Conservation (phyloP, 2,329 filamentous ascomycete genomes). For the Thielaviopsis musarum region DNA sequence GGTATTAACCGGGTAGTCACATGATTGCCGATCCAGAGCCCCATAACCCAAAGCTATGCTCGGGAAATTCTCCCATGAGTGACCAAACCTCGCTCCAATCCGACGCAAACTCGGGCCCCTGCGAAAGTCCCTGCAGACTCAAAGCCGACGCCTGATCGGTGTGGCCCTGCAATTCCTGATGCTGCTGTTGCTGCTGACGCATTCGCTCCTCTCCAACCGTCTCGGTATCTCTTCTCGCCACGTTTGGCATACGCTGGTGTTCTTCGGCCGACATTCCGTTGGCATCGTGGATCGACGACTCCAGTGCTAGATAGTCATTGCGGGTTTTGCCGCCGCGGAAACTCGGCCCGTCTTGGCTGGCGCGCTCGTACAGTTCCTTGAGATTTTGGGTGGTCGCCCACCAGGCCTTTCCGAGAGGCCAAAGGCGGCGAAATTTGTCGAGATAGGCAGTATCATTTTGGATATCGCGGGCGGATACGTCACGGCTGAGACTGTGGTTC, state of each 20-base stretch:
- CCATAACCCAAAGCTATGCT: background rate
- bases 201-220: background rate
- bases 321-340: constrained; percentile 4
- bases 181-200: background rate
- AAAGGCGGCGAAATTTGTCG: background rate
- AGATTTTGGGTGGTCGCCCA: constrained; percentile 1
- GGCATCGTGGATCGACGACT: constrained; percentile 10
- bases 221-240: constrained; percentile 1
- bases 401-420: constrained; percentile 5
- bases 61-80: constrained; percentile 7
- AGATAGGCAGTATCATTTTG: background rate
- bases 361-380: constrained; percentile 2
- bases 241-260: background rate
- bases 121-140: background rate
- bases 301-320: constrained; percentile 6
- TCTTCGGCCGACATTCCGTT: constrained; percentile 1
- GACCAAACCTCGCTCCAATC: constrained; percentile 9
- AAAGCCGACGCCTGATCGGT: background rate
- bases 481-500: constrained; percentile 20
- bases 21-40: background rate
- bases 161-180: background rate
- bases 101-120: constrained; percentile 1
- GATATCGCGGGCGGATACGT: background rate
- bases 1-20: background rate
- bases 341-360: constrained; percentile 2